Evolutionary conservation across 1,284 basidiomycete genomes (phyloP).

Genomic region (Ustilago curta): DNA sequence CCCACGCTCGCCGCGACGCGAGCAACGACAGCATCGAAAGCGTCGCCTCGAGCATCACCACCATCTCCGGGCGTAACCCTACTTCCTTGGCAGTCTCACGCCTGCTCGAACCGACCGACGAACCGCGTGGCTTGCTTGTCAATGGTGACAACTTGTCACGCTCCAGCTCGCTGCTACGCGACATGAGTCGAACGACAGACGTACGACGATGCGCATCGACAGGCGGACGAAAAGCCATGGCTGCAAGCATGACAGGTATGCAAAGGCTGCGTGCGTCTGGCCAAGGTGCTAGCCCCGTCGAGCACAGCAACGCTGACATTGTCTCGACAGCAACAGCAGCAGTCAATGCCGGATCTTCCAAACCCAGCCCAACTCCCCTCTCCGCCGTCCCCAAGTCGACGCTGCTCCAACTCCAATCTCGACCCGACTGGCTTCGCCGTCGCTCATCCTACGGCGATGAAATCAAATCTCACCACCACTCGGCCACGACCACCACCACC

Average conservation of each 20-base stretch:
- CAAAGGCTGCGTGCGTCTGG: conserved; percentile 9
- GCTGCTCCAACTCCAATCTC: conserved; percentile 11
- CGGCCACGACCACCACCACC: not conserved
- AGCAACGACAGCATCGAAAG: conserved; percentile 59
- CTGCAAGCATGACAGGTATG: conserved; percentile 6
- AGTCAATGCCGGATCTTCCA: not conserved
- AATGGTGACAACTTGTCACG: conserved; percentile 8
- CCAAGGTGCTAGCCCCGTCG: not conserved
- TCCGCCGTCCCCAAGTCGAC: not conserved
- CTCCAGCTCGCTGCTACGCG: conserved; percentile 18
- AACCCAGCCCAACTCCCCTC: not conserved
- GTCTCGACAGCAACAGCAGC: not conserved
- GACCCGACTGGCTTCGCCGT: conserved; percentile 41
- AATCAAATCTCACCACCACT: not conserved
- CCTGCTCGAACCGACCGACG: conserved; percentile 49
- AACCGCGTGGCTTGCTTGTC: conserved; percentile 38
- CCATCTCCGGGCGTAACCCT: conserved; percentile 45
- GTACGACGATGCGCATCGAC: conserved; percentile 30
- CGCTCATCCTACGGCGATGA: conserved; percentile 46
- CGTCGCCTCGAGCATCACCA: conserved; percentile 58
- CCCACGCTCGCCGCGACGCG: conserved; percentile 26
- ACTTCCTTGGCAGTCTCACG: conserved; percentile 32
- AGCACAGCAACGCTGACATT: not conserved
- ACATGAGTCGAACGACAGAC: conserved; percentile 10
- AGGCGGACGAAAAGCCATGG: conserved; percentile 23